Evolutionary conservation across 768 basidiomycete genomes (phyloP), one percentile per base, ranked within the genome.

Genomic region (Tephrocybe sp.): DNA sequence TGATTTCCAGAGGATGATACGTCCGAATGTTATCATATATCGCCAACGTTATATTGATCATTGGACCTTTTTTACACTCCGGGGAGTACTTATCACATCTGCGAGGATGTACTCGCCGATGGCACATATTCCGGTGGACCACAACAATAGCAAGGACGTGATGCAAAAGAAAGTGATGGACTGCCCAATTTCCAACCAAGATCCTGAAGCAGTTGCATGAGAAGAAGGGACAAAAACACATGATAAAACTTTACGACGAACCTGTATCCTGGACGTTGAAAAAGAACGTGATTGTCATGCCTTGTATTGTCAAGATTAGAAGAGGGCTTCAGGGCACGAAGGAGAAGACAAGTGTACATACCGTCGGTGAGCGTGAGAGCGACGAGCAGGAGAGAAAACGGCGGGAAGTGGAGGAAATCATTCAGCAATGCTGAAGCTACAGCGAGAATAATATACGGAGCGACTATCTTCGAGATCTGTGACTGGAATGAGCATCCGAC

Each of bases 161-260:
- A 93, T 89, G 57, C 84, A 86, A 67, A 91, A 94, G 69, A 92
- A 91, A 42, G 79, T 90, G 63, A 94, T 91, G 0, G 88, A 84
- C 60, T 90, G 87, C 5, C 91, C 91, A 45, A 92, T 94, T 61
- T 94, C 88, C 49, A 93, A 70, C 91, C 91, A 94, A 3, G 87
- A 90, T 0, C 91, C 87, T 79, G 29, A 15, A 57, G 29, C 16
- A 11, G 23, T 52, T 16, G 33, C 19, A 42, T 5, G 18, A 50
- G 41, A 44, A 52, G 37, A 61, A 52, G 45, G 37, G 3, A 34
- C 4, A n/a, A n/a, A n/a, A n/a, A n/a, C n/a, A n/a, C 12, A 21
- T 4, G 18, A n/a, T 16, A 16, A 30, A 42, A 13, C 41, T 16
- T 23, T 4, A 3, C 18, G 15, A 57, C 69, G 50, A 54, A 83